A percentile compares a stretch with the other conserved stretches of the same genome.
phyloP scores from a whole-genome alignment of 2,329 filamentous ascomycete genomes.

The Coniosporium tulheliwenetii region DNA sequence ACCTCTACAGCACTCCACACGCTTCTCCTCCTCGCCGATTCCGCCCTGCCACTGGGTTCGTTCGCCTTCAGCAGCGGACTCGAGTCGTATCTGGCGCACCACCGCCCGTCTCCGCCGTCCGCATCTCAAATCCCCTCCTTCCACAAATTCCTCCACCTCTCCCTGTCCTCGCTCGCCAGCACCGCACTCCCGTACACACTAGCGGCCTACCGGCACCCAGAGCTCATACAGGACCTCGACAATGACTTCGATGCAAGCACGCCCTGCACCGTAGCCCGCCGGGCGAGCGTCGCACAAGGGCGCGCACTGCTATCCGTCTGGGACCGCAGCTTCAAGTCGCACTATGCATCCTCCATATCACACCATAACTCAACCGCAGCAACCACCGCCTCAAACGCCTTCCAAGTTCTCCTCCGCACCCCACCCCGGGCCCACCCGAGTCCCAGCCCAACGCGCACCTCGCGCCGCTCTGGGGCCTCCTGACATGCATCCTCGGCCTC shows the following conservation, averaged over 20 bases:
- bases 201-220: constrained; percentile 44
- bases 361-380: neutral
- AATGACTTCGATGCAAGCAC: constrained; percentile 63
- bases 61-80: constrained; percentile 76
- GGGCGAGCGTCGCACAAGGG: constrained; percentile 62
- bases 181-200: constrained; percentile 63
- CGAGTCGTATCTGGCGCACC: constrained; percentile 68
- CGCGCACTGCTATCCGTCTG: constrained; percentile 59
- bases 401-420: constrained; percentile 13
- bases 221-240: constrained; percentile 42
- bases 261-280: constrained; percentile 62
- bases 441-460: constrained; percentile 40
- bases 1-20: constrained; percentile 36
- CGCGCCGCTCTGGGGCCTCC: constrained; percentile 53
- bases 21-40: constrained; percentile 64
- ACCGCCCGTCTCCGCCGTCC: constrained; percentile 18
- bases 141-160: constrained; percentile 51
- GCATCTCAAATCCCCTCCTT: constrained; percentile 27
- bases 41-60: constrained; percentile 67
- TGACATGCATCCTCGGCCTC: constrained; percentile 47
- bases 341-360: neutral
- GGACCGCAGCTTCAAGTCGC: constrained; percentile 49
- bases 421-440: constrained; percentile 18
- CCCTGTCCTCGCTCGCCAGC: constrained; percentile 53
- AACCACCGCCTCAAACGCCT: constrained; percentile 4